A percentile compares a stretch with the other conserved stretches of the same genome.
These are phyloP conservation scores for Orbilia quercus DNA, from an alignment of 2,329 filamentous ascomycete genomes.

Conservation along the genomic window DNA sequence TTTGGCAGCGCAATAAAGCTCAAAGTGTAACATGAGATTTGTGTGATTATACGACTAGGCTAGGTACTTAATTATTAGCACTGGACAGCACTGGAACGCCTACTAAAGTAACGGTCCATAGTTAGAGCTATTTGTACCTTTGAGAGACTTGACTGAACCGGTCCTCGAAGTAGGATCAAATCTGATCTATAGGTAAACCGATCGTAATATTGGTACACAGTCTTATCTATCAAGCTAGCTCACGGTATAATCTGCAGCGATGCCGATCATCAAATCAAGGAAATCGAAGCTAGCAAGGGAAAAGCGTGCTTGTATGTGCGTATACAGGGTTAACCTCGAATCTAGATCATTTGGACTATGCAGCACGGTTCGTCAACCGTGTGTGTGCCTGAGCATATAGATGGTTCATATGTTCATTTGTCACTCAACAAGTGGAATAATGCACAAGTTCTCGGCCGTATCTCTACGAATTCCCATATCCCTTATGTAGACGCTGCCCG, in stretches of 20 bases:
- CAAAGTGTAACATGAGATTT: no score
- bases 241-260: not conserved
- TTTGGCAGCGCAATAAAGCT: no score
- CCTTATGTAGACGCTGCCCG: no score
- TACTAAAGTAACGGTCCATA: no score
- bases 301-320: not conserved
- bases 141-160: no score
- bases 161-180: no score
- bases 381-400: slow-evolving; percentile 9
- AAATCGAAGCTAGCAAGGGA: slow-evolving; percentile 6
- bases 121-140: no score
- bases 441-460: no score
- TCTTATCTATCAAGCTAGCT: not conserved
- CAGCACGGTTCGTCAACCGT: not conserved
- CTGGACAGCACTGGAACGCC: no score
- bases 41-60: no score
- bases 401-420: slow-evolving; percentile 10
- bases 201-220: not conserved
- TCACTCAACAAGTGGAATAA: not conserved
- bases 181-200: not conserved
- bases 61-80: no score
- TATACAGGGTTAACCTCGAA: slow-evolving; percentile 1
- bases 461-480: no score
- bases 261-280: slow-evolving; percentile 21
- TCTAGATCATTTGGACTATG: slow-evolving; percentile 11